phyloP scores from a whole-genome alignment of 23 red algal genomes.

The Porphyridium purpureum region DNA sequence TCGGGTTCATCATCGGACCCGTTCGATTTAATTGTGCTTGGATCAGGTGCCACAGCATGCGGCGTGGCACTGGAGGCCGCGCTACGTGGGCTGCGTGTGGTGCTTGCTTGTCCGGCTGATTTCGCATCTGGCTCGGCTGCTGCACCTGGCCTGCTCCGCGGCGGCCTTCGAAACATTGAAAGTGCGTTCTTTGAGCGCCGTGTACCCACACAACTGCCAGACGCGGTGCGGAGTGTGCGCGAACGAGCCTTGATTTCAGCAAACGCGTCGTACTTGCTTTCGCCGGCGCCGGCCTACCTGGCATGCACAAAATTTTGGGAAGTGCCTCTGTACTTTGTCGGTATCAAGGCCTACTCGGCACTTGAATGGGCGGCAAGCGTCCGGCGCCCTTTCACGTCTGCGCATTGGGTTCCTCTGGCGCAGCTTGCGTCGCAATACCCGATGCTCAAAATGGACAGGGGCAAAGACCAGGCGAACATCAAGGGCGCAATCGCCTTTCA shows the following conservation, averaged over 20 bases:
- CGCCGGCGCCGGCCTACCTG: slow-evolving; percentile 66
- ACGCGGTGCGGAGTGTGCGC: slow-evolving; percentile 72
- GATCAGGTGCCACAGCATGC: slow-evolving; percentile 70
- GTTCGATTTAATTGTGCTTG: slow-evolving; percentile 80
- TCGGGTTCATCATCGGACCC: too few species aligned
- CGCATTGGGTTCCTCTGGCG: neutral
- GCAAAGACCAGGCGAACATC: slow-evolving; percentile 26
- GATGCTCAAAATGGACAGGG: neutral
- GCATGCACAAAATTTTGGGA: slow-evolving; percentile 93
- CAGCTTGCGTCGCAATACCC: neutral
- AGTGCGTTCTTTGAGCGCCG: slow-evolving; percentile 88
- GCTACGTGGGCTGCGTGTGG: slow-evolving; percentile 65
- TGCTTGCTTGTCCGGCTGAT: slow-evolving; percentile 63
- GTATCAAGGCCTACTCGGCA: slow-evolving; percentile 5
- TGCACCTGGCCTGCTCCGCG: slow-evolving; percentile 86
- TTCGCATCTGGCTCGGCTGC: slow-evolving; percentile 70
- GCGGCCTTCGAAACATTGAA: slow-evolving; percentile 79
- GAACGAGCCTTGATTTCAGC: slow-evolving; percentile 86
- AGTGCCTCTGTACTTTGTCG: slow-evolving; percentile 80
- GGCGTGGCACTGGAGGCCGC: slow-evolving; percentile 62
- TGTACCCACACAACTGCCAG: slow-evolving; percentile 66
- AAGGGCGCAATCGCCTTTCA: slow-evolving; percentile 76
- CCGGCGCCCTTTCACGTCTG: neutral
- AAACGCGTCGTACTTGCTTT: slow-evolving; percentile 66
- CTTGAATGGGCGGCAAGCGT: neutral